phyloP scores from a whole-genome alignment of 805 yeast species.

The Blastobotrys parvus region DNA sequence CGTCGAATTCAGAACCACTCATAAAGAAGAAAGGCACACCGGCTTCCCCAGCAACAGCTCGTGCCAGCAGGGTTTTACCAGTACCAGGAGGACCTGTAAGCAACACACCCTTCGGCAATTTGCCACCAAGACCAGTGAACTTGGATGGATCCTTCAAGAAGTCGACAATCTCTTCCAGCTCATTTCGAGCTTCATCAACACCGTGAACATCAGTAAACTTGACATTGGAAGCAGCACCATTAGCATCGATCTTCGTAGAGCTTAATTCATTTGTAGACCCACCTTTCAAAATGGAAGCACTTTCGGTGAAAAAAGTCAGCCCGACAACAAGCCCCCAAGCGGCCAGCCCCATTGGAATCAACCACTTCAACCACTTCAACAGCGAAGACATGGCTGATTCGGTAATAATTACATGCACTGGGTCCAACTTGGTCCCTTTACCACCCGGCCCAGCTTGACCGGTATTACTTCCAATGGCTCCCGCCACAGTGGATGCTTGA shows the following conservation, averaged over 20 bases:
- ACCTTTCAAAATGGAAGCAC: constrained; percentile 68
- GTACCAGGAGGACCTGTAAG: constrained; percentile 99
- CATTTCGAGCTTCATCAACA: constrained; percentile 97
- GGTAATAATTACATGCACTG: constrained; percentile 87
- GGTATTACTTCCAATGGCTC: background rate
- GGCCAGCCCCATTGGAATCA: constrained; percentile 69
- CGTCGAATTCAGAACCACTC: constrained; percentile 98
- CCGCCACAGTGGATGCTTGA: too few relatives aligned
- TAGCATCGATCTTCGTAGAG: constrained; percentile 59
- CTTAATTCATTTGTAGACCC: constrained; percentile 22
- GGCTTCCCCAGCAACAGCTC: constrained; percentile 99
- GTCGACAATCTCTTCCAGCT: constrained; percentile 95
- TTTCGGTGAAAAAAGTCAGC: constrained; percentile 71
- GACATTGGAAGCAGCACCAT: constrained; percentile 80
- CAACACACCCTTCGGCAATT: constrained; percentile 92
- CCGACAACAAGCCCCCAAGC: constrained; percentile 77
- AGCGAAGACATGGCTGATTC: constrained; percentile 73
- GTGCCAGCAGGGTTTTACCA: constrained; percentile 91
- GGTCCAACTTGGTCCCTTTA: constrained; percentile 44
- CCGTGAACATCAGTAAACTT: constrained; percentile 92
- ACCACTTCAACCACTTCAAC: constrained; percentile 84
- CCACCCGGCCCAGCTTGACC: constrained; percentile 6
- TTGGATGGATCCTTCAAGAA: constrained; percentile 92
- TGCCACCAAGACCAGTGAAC: constrained; percentile 95
- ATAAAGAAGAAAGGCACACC: constrained; percentile 97